Conservation (phyloP, 441 rosid species). For the Metrosideros polymorpha region DNA sequence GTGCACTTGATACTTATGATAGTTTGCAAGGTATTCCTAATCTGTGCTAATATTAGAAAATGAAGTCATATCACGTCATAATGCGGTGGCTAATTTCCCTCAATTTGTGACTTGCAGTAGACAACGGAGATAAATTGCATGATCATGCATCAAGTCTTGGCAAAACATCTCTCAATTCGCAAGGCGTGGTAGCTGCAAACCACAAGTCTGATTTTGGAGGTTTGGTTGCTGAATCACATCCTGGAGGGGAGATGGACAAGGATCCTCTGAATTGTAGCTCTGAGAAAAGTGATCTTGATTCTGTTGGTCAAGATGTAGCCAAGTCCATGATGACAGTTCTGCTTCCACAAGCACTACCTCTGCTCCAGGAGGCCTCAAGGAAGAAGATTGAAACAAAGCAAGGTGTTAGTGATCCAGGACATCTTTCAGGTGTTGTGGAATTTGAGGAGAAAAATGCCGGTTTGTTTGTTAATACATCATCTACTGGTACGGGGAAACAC, state of each 20-base stretch:
- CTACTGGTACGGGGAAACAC: neutral
- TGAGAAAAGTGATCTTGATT: conserved; percentile 39
- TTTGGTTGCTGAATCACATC: conserved; percentile 23
- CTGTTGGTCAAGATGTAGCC: conserved; percentile 48
- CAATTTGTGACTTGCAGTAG: conserved; percentile 7
- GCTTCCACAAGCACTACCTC: conserved; percentile 90
- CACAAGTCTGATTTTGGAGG: conserved; percentile 23
- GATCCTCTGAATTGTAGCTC: conserved; percentile 28
- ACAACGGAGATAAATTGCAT: conserved; percentile 24
- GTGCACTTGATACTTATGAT: conserved; percentile 58
- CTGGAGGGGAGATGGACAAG: conserved; percentile 30
- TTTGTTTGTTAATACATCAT: neutral
- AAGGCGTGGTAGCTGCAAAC: conserved; percentile 23
- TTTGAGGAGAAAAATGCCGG: neutral
- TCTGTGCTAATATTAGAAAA: neutral
- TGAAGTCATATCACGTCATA: neutral
- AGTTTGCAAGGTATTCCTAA: conserved; percentile 38
- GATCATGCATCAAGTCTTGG: conserved; percentile 1
- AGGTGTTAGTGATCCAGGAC: conserved; percentile 7
- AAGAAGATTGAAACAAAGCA: conserved; percentile 24
- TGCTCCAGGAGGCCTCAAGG: conserved; percentile 40
- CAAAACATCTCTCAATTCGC: neutral
- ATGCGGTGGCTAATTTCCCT: neutral
- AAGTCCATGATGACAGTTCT: conserved; percentile 74
- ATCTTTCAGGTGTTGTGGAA: neutral